Evolutionary conservation across 1,284 basidiomycete species (phyloP), one percentile per base, ranked within the genome.

Genomic region (Rhodofomes roseus): DNA sequence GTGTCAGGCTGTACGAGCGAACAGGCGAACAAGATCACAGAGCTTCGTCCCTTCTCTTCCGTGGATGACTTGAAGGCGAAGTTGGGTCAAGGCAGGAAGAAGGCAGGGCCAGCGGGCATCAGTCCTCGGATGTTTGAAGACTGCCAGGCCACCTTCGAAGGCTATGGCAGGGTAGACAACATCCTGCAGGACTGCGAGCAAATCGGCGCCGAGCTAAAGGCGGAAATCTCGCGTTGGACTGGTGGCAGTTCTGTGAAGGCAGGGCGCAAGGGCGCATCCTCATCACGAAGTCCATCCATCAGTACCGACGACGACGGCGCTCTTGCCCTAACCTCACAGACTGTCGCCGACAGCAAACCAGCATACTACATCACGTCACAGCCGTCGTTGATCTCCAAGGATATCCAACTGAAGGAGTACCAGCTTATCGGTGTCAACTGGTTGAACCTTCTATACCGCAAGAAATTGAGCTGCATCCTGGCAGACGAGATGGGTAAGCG

Each of bases 381-480:
- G 68, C 96, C 97, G 0, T 74, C 81, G 7, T 73, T 85, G 40
- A 76, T 99, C 14, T 81, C 86, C 39, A 76, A 86, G 27, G 84
- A 81, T 51, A 87, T 97, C 62, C 81, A 81, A 66, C 79, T 99
- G 66, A 99, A 99, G 78, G 95, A 97, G 68, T 99, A 99, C 73
- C 96, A 99, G 75, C 79, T 98, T 60, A 81, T 97, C 57, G 97
- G 97, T n/a, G 84, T 99, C 62, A 99, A 98, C 72, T 99, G 97
- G 97, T 80, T 99, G 63, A 88, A 93, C 72, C 76, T 99, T 29
- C 78, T 99, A 50, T 96, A 95, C 72, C 82, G 81, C 56, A 89
- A 86, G 69, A 82, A 84, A 60, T 83, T 92, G 55, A 96, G 93
- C 61, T 98, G 96, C 74, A 99, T 99, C 71, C 81, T 99, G 29